Percentiles rank a stretch among this genome's conserved stretches.
Conservation (phyloP, 2,329 filamentous ascomycete species). For the Fusarium austroafricanum region DNA sequence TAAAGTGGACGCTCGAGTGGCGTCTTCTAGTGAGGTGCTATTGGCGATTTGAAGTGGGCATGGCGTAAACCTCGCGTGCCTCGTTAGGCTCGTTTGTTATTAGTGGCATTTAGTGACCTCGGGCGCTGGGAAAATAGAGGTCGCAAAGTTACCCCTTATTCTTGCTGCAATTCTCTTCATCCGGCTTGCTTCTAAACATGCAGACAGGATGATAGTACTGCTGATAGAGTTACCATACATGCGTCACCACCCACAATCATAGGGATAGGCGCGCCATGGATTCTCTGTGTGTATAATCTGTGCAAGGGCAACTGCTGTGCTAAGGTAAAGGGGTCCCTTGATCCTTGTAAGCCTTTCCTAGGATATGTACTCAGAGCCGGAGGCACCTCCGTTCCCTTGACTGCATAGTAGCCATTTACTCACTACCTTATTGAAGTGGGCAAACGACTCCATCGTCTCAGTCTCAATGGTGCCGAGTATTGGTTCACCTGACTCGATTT, state of each 20-base stretch:
- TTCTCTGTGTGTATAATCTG: constrained; percentile 3
- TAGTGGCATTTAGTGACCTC: constrained; percentile 35
- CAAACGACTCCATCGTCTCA: constrained; percentile 17
- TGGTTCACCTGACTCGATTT: constrained; percentile 21
- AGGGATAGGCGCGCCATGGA: constrained; percentile 11
- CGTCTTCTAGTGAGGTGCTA: constrained; percentile 26
- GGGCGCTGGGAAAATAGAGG: constrained; percentile 4
- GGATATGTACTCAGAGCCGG: neutral
- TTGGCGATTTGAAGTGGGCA: constrained; percentile 32
- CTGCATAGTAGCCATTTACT: neutral
- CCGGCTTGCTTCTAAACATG: constrained; percentile 9
- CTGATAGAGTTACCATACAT: neutral
- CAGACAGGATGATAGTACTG: neutral
- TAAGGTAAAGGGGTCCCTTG: constrained; percentile 27
- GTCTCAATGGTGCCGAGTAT: constrained; percentile 20
- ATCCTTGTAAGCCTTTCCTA: constrained; percentile 19
- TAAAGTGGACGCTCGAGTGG: constrained; percentile 35
- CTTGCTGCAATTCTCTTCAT: constrained; percentile 11
- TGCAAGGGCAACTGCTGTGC: constrained; percentile 9
- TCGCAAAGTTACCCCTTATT: constrained; percentile 28
- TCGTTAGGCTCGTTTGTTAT: constrained; percentile 13
- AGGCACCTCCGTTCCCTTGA: constrained; percentile 10
- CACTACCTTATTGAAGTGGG: constrained; percentile 4
- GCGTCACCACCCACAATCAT: neutral
- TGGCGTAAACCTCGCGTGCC: constrained; percentile 18